phyloP scores from a whole-genome alignment of 208 protist genomes.

The Crithidia brevicula region DNA sequence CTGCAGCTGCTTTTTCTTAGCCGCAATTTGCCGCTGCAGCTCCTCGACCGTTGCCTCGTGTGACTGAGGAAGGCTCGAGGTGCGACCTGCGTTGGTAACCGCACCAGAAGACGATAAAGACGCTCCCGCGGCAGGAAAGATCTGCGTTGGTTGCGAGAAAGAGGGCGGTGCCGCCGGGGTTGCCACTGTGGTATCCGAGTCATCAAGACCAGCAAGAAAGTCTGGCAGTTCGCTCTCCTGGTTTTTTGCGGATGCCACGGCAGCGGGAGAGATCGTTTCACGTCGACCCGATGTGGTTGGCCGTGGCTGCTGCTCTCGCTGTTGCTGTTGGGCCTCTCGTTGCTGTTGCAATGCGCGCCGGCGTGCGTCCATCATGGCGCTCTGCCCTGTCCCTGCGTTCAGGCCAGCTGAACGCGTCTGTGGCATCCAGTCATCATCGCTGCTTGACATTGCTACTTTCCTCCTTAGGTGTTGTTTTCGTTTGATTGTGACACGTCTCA shows the following conservation, averaged over 20 bases:
- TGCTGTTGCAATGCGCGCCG: conserved; percentile 57
- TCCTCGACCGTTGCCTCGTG: conserved; percentile 56
- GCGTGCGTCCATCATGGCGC: conserved; percentile 68
- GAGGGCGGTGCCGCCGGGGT: background rate
- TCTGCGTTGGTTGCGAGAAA: background rate
- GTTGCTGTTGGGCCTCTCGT: conserved; percentile 41
- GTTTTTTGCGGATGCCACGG: background rate
- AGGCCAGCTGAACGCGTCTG: conserved; percentile 2
- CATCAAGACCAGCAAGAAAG: conserved; percentile 20
- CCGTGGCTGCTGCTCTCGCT: conserved; percentile 3
- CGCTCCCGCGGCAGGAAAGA: background rate
- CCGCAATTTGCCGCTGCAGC: conserved; percentile 58
- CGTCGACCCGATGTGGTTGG: background rate
- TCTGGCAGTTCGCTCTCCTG: conserved; percentile 26
- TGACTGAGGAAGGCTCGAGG: background rate
- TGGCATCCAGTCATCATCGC: conserved; percentile 49
- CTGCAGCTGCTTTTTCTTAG: conserved; percentile 63
- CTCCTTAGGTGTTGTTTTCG: too few species aligned
- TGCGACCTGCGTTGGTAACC: background rate
- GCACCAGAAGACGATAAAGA: background rate
- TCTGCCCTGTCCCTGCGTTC: conserved; percentile 24
- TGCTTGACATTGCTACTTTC: conserved; percentile 32
- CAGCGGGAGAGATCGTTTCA: background rate
- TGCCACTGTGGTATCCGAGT: background rate
- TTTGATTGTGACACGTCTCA: too few species aligned